These are phyloP conservation scores for Cytospora mali DNA, from an alignment of 2,329 filamentous ascomycete species.

Conservation along the genomic window DNA sequence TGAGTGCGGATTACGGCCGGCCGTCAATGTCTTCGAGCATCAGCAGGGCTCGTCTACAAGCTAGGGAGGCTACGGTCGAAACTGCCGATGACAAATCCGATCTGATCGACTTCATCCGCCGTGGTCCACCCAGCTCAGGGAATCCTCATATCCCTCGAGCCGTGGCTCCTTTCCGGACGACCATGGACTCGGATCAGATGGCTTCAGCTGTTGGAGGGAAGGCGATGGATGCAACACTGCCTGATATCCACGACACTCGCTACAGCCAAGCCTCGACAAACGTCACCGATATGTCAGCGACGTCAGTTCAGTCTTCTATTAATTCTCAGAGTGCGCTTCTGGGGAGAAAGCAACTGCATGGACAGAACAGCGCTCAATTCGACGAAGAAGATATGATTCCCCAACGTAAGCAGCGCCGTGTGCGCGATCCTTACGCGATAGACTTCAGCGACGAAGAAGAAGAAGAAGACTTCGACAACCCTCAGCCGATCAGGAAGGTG, in stretches of 20 bases:
- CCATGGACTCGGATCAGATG: conserved; percentile 84
- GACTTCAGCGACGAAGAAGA: conserved; percentile 75
- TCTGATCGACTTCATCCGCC: conserved; percentile 92
- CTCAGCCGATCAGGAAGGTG: conserved; percentile 48
- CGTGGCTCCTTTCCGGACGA: conserved; percentile 83
- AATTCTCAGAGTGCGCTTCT: conserved; percentile 76
- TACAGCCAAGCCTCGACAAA: conserved; percentile 59
- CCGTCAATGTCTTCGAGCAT: conserved; percentile 36
- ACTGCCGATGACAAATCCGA: conserved; percentile 74
- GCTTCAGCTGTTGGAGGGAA: conserved; percentile 54
- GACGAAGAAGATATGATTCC: conserved; percentile 62
- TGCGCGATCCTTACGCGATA: conserved; percentile 92
- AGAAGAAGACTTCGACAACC: conserved; percentile 51
- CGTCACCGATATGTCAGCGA: conserved; percentile 59
- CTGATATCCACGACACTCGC: conserved; percentile 58
- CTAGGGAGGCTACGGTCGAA: conserved; percentile 70
- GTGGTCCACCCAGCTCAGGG: conserved; percentile 68
- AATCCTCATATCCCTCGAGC: conserved; percentile 76
- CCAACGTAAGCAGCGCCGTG: conserved; percentile 73
- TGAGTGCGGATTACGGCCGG: conserved; percentile 44
- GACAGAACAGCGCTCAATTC: conserved; percentile 35
- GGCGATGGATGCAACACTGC: conserved; percentile 60
- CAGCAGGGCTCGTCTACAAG: conserved; percentile 61
- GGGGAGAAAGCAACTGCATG: conserved; percentile 38
- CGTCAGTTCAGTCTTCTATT: conserved; percentile 63